Percentiles rank a stretch among this genome's conserved stretches.
Conservation (phyloP, 495 filamentous ascomycete genomes). For the Aspergillus olivimuriae region DNA sequence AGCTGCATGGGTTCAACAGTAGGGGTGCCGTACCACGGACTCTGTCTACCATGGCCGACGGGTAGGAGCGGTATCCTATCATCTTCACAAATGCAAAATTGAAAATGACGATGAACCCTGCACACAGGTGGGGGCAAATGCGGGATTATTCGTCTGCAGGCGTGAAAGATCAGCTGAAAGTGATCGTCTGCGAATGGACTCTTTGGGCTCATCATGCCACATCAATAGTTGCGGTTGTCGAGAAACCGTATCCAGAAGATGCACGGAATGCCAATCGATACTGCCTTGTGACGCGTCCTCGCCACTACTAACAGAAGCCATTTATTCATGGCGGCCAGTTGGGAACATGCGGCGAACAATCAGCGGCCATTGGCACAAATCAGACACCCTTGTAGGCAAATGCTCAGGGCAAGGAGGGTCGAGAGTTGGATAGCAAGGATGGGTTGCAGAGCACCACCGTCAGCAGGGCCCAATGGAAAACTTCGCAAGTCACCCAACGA, state of each 20-base stretch:
- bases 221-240: slow-evolving; percentile 12
- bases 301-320: slow-evolving; percentile 18
- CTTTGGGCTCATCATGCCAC: slow-evolving; percentile 20
- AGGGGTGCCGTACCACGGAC: slow-evolving; percentile 38
- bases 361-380: slow-evolving; percentile 17
- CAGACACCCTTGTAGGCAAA: slow-evolving; percentile 11
- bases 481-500: slow-evolving; percentile 5
- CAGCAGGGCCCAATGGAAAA: slow-evolving; percentile 16
- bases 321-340: slow-evolving; percentile 15
- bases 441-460: slow-evolving; percentile 23
- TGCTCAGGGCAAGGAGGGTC: slow-evolving; percentile 9
- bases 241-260: slow-evolving; percentile 12
- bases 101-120: slow-evolving; percentile 32
- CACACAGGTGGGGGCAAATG: slow-evolving; percentile 40
- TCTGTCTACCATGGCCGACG: slow-evolving; percentile 33
- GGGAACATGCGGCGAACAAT: slow-evolving; percentile 19
- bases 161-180: slow-evolving; percentile 44
- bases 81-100: slow-evolving; percentile 24
- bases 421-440: slow-evolving; percentile 8
- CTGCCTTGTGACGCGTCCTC: slow-evolving; percentile 24
- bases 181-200: slow-evolving; percentile 20
- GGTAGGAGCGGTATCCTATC: slow-evolving; percentile 34
- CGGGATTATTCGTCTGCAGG: slow-evolving; percentile 42
- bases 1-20: slow-evolving; percentile 39
- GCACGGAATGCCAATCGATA: slow-evolving; percentile 31